phyloP scores from a whole-genome alignment of 2,329 filamentous ascomycete species.

The Lanzia echinophila region DNA sequence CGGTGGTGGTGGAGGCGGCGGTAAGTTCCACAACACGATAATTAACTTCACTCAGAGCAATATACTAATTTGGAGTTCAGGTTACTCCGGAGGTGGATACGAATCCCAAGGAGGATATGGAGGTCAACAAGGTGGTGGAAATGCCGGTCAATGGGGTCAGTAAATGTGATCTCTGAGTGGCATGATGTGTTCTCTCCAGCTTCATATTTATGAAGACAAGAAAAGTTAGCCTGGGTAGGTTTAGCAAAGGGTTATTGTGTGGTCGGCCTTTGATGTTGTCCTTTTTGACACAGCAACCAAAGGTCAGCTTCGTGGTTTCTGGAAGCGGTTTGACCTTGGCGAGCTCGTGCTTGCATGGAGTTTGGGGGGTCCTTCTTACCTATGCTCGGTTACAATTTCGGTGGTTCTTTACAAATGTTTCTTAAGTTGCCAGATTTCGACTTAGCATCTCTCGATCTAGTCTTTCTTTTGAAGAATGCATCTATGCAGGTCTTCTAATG shows the following conservation, averaged over 20 bases:
- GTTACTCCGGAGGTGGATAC: slow-evolving; percentile 2
- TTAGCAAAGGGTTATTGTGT: slow-evolving; percentile 31
- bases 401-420: slow-evolving; percentile 16
- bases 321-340: slow-evolving; percentile 27
- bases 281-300: slow-evolving; percentile 13
- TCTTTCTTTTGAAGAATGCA: slow-evolving; percentile 23
- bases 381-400: slow-evolving; percentile 26
- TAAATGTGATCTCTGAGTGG: slow-evolving; percentile 1
- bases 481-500: slow-evolving; percentile 21
- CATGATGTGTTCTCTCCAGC: not conserved
- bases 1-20: slow-evolving; percentile 8
- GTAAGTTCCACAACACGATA: slow-evolving; percentile 1
- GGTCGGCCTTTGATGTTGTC: slow-evolving; percentile 22
- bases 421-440: slow-evolving; percentile 22
- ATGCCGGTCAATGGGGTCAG: slow-evolving; percentile 7
- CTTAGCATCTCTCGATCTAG: slow-evolving; percentile 28
- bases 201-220: slow-evolving; percentile 16
- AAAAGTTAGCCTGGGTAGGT: slow-evolving; percentile 29
- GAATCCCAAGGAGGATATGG: slow-evolving; percentile 7
- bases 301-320: slow-evolving; percentile 29
- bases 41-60: not conserved
- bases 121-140: slow-evolving; percentile 2
- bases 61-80: slow-evolving; percentile 1
- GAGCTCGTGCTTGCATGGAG: slow-evolving; percentile 30
- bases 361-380: slow-evolving; percentile 26